Evolutionary conservation across 2,329 filamentous ascomycete species (phyloP), one percentile per base, ranked within the genome.

Genomic region (Hypoxylon sp.): DNA sequence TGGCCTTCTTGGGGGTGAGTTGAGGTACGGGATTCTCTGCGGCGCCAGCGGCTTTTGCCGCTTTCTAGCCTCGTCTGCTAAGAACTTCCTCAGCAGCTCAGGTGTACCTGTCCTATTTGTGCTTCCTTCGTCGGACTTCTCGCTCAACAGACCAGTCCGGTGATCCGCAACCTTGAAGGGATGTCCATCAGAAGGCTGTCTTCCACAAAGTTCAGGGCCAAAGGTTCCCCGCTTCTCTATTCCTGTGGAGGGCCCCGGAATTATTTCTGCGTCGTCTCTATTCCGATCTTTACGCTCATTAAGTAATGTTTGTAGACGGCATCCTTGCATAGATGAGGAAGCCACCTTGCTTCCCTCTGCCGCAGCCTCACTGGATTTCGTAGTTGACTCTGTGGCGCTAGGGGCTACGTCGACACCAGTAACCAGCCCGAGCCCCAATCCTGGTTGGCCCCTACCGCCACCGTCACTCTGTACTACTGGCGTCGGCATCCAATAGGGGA

Each of bases 61-160:
- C 58, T 62, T 70, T 14, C 50, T 61, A 7, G 46, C 54, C 37
- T 68, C 27, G 8, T 56, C 37, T 13, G 51, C 64, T 17, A 55
- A 33, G 25, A 42, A 49, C 25, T 53, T 35, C n/a, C 35, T 59
- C 22, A 31, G 44, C 22, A 10, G 6, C 3, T 30, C 30, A 31
- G 35, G 44, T 22, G 51, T 61, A 20, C 17, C 51, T 2, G 27
- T 25, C 20, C 46, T 61, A 33, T 27, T 35, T 6, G 55, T 51
- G 6, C 13, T 57, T 5, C 44, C 17, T 22, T 22, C 49, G 30
- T 58, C 11, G 10, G n/a, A 22, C 17, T 50, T 50, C 7, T 11
- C 31, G 37, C 20, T 57, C 25, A 25, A 22, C 13, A 27, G 51
- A 33, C n/a, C 4, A 22, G 22, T 8, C 8, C 30, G 31, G 8